Base-by-base conservation (phyloP, 2,329 filamentous ascomycete species). In the Aspergillus sp. region DNA sequence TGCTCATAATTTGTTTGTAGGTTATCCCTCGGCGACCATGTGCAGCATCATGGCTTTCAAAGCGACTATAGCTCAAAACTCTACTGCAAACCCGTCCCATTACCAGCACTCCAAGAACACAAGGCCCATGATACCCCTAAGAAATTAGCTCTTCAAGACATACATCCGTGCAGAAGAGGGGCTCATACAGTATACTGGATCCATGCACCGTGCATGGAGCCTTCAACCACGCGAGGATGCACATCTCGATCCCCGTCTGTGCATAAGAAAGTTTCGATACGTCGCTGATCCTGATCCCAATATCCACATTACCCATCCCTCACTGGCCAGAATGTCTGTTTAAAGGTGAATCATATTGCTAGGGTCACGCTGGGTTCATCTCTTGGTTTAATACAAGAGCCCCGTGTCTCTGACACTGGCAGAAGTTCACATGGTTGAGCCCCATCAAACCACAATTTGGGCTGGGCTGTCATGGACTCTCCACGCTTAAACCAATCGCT, bases 251-350 rank as follows among this genome's bases (percentile, higher is more conserved):
- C 52, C 43, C 17, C 17, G 40, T 55, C 57, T 48, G 49, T 57
- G 52, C 52, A 53, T 41, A 31, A 48, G 44, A 59, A 56, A 31
- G 55, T 61, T 64, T 61, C 31, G 58, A 64, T 58, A 61, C 47
- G 45, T 63, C 58, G 57, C 41, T 52, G 56, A 63, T 63, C 56
- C 44, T 56, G 35, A 37, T 50, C 27, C 31, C 39, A 40, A 25
- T 33, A 6, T 44, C 40, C 19, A 23, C 50, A 52, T n/a, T 15
- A 33, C 40, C 27, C 44, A 40, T 39, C 37, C 50, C 46, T 58
- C n/a, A 61, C 40, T 56, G 53, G 57, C 25, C 43, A 47, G 50
- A 48, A 27, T 27, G 25, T 14, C 8, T 31, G 14, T 31, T 25
- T 27, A n/a, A 31, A 15, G 15, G 12, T 37, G 35, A n/a, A 7